These are phyloP conservation scores for Candida coleopterorum DNA, from an alignment of 805 yeast species.

Conservation along the genomic window DNA sequence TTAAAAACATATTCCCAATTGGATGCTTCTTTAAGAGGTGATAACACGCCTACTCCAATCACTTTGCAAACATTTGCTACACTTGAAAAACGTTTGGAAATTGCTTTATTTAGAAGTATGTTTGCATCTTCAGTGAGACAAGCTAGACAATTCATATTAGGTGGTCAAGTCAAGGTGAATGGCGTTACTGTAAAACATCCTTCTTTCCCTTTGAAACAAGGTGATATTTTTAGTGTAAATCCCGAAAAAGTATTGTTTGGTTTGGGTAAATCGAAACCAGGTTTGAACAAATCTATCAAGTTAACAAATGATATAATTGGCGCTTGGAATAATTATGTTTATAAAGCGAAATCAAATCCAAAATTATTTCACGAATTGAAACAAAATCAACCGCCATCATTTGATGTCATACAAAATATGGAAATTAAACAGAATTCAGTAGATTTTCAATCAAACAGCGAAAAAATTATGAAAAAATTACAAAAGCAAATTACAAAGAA, in stretches of 20 bases:
- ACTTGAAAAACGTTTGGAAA: constrained; percentile 82
- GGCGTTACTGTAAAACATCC: constrained; percentile 78
- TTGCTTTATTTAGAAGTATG: constrained; percentile 86
- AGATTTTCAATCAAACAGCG: constrained; percentile 33
- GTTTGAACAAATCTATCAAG: constrained; percentile 59
- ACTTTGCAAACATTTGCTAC: constrained; percentile 85
- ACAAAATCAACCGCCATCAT: constrained; percentile 37
- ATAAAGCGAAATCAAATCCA: constrained; percentile 53
- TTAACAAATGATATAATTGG: constrained; percentile 68
- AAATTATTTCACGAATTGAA: constrained; percentile 49
- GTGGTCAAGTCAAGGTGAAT: constrained; percentile 81
- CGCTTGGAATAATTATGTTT: constrained; percentile 72
- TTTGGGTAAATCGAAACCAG: constrained; percentile 80
- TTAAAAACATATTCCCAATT: constrained; percentile 84
- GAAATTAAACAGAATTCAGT: constrained; percentile 15
- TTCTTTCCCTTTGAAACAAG: constrained; percentile 69
- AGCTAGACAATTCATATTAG: constrained; percentile 81
- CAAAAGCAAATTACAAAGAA: constrained; percentile 43
- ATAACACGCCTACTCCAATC: constrained; percentile 66
- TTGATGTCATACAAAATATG: constrained; percentile 21
- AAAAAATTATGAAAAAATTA: constrained; percentile 38
- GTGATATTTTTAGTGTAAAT: constrained; percentile 80
- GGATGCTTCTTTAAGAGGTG: constrained; percentile 71
- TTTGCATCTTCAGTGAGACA: constrained; percentile 92
- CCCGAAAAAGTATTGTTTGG: constrained; percentile 86